Evolutionary conservation across 441 rosid species (phyloP).

Genomic region (Adansonia grandidieri): DNA sequence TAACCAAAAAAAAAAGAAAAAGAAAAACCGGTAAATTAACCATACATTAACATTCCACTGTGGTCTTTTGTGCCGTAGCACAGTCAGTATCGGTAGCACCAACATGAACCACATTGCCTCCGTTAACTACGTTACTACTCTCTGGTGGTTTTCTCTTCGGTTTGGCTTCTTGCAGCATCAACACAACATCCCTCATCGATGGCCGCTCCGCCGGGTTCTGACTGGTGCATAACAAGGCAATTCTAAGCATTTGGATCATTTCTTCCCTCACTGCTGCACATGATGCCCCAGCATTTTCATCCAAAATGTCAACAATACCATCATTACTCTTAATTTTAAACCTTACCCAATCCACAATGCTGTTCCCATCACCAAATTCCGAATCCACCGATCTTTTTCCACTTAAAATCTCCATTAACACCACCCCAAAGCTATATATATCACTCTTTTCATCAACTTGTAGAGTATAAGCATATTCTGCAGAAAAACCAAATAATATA

Average conservation of each 20-base stretch:
- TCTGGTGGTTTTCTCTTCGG: conserved; percentile 72
- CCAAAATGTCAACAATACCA: conserved; percentile 57
- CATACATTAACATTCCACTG: conserved; percentile 58
- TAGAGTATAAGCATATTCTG: conserved; percentile 91
- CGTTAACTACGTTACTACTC: conserved; percentile 22
- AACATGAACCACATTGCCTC: conserved; percentile 36
- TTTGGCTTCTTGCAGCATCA: conserved; percentile 88
- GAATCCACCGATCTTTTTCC: conserved; percentile 83
- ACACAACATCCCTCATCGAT: conserved; percentile 90
- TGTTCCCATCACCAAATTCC: conserved; percentile 93
- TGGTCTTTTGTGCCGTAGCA: conserved; percentile 50
- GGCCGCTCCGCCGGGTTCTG: conserved; percentile 85
- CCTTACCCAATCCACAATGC: conserved; percentile 93
- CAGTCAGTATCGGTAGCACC: conserved; percentile 27
- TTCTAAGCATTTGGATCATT: conserved; percentile 83
- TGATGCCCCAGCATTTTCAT: conserved; percentile 73
- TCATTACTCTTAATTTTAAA: conserved; percentile 71
- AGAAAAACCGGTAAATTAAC: conserved; percentile 30
- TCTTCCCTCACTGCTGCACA: conserved; percentile 71
- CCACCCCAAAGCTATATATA: conserved; percentile 90
- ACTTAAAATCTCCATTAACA: conserved; percentile 73
- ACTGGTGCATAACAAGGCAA: conserved; percentile 82
- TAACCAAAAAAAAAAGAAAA: conserved; percentile 16
- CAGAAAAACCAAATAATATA: neutral
- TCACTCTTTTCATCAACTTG: conserved; percentile 97